Percentiles rank a stretch among this genome's conserved stretches.
phyloP scores from a whole-genome alignment of 305 asterid genomes.

The Fraxinus latifolia region DNA sequence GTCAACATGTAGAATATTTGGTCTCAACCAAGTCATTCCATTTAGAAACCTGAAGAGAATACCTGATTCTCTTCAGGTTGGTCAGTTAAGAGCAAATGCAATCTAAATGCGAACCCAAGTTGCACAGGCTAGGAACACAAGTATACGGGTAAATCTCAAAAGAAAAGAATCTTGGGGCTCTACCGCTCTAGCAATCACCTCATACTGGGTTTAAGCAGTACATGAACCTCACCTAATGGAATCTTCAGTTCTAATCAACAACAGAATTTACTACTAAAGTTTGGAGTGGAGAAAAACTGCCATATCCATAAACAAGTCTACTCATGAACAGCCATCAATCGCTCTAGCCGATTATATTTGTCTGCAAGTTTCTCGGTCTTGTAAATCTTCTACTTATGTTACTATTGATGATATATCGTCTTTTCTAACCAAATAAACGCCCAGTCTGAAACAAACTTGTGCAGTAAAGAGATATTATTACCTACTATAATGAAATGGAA shows the following conservation, averaged over 20 bases:
- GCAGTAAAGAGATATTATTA: not conserved
- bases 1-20: not conserved
- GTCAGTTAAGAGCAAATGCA: not conserved
- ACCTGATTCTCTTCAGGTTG: not conserved
- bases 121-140: not conserved
- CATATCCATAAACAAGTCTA: not conserved
- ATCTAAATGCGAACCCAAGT: not conserved
- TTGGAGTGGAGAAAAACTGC: not conserved
- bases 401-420: not conserved
- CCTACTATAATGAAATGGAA: not conserved
- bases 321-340: not conserved
- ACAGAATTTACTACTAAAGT: not conserved
- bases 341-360: not conserved
- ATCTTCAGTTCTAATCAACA: not conserved
- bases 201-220: not conserved
- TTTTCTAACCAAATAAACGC: not conserved
- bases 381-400: not conserved
- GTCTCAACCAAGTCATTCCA: not conserved
- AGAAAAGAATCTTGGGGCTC: not conserved
- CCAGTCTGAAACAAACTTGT: not conserved
- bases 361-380: not conserved
- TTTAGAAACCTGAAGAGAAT: not conserved
- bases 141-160: not conserved
- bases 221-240: not conserved
- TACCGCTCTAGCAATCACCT: not conserved